A percentile compares a stretch with the other conserved stretches of the same genome.
These are phyloP conservation scores for Eucalyptus cloeziana DNA, from an alignment of 345 rosid species.

Conservation along the genomic window DNA sequence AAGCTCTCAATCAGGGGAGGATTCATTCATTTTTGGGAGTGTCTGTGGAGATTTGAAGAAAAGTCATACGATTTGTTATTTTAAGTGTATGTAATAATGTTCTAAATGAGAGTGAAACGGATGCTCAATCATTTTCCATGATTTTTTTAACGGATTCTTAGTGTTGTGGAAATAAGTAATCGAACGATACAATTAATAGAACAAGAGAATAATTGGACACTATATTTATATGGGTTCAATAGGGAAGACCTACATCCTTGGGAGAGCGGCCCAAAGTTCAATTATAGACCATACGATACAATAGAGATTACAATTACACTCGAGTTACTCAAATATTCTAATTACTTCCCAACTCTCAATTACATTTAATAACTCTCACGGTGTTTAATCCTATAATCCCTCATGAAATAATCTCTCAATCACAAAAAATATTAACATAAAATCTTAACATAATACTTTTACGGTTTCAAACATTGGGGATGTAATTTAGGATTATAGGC, in stretches of 20 bases:
- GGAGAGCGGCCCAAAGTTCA: accelerated
- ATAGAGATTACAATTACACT: too few relatives aligned
- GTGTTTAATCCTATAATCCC: too few relatives aligned
- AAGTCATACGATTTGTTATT: not conserved
- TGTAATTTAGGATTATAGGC: not conserved
- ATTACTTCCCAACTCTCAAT: not conserved
- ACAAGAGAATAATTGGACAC: not conserved
- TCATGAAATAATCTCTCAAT: not conserved
- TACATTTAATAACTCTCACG: accelerated
- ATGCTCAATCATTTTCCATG: not conserved
- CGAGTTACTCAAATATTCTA: not conserved
- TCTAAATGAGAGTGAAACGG: not conserved
- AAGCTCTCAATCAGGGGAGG: not conserved
- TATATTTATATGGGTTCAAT: too few relatives aligned
- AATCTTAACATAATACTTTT: not conserved
- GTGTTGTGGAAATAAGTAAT: not conserved
- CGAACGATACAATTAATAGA: too few relatives aligned
- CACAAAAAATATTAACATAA: not conserved
- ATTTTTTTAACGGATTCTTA: not conserved
- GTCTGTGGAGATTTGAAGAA: not conserved
- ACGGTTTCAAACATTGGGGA: not conserved
- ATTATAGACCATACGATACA: too few relatives aligned
- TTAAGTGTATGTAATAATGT: not conserved
- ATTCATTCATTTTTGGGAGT: not conserved
- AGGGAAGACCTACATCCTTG: accelerated